These are phyloP conservation scores for Cymbopogon flexuosus DNA, from an alignment of 202 grass and related monocot genomes.

Conservation along the genomic window DNA sequence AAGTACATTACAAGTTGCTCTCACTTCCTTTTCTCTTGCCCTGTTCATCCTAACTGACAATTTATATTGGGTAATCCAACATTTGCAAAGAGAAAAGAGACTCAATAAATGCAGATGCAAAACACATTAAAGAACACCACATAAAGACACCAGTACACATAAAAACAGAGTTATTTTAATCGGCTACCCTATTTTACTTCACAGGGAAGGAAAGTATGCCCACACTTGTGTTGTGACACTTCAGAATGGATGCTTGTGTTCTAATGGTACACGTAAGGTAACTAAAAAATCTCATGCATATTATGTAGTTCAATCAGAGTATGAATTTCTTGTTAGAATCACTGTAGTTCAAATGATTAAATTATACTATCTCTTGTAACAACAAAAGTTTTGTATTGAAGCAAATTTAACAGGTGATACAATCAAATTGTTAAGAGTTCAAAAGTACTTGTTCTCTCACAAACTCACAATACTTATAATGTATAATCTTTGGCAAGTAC, in stretches of 20 bases:
- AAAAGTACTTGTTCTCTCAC: background rate
- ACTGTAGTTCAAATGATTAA: background rate
- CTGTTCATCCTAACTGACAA: background rate
- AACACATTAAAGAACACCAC: background rate
- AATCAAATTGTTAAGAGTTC: constrained; percentile 8
- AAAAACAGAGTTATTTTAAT: constrained; percentile 8
- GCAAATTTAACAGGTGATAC: constrained; percentile 9
- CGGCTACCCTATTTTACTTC: constrained; percentile 29
- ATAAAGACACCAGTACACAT: background rate
- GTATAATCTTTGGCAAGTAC: constrained; percentile 21
- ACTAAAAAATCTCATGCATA: constrained; percentile 28
- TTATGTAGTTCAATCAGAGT: constrained; percentile 21
- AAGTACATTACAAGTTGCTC: constrained; percentile 17
- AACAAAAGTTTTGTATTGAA: background rate
- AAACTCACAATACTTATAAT: constrained; percentile 17
- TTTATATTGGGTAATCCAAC: background rate
- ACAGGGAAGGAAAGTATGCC: constrained; percentile 82
- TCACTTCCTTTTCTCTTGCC: constrained; percentile 11
- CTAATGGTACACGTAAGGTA: constrained; percentile 79
- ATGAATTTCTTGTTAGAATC: constrained; percentile 12
- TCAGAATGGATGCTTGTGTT: constrained; percentile 78
- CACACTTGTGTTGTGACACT: constrained; percentile 88
- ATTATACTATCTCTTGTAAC: background rate
- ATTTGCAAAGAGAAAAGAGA: background rate
- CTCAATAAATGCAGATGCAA: background rate